Evolutionary conservation across 2,329 filamentous ascomycete species (phyloP), one percentile per base, ranked within the genome.

Genomic region (Plenodomus tracheiphilus): DNA sequence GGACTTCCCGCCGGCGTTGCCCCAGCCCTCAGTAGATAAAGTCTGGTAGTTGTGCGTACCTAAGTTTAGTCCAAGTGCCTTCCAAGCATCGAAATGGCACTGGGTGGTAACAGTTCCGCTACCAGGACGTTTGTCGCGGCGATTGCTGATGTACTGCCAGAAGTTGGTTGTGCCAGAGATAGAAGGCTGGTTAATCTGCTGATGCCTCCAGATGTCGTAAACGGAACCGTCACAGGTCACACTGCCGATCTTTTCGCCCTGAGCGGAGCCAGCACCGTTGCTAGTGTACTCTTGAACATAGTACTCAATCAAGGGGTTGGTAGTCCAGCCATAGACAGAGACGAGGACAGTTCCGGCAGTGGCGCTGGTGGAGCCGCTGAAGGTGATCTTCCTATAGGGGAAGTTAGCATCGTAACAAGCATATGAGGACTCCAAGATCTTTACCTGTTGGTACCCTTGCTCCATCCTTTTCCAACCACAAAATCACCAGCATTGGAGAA

Each of bases 321-420:
- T 73, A 4, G 77, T 80, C 80, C 81, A 85, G 25, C 81, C 81
- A 56, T 84, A 84, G 34, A 84, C 66, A 21, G 65, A 62, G 32
- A 68, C 61, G 20, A 66, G 59, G 19, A 65, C 64, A 2, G 65
- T 67, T 34, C 66, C 66, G 4, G 59, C 40, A 1, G 28, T 47
- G 18, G 62, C 54, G 21, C 39, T 41, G 6, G 64, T 68, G 32
- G 62, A 61, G 20, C 66, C 64, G n/a, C 47, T 22, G 48, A 67
- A 68, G 39, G 54, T 68, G 56, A 68, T 63, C 5, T 61, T 63
- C 35, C 64, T 61, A 32, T 34, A 8, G 2, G 16, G 18, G 34
- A 17, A 13, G 17, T 21, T 50, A 43, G 22, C 16, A 17, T 37
- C 13, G 19, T 13, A 25, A 16, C 17, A 30, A 2, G 15, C 21